Percentiles rank a stretch among this genome's conserved stretches.
Conservation (phyloP, 257 asterid genomes). For the Coffea canephora region DNA sequence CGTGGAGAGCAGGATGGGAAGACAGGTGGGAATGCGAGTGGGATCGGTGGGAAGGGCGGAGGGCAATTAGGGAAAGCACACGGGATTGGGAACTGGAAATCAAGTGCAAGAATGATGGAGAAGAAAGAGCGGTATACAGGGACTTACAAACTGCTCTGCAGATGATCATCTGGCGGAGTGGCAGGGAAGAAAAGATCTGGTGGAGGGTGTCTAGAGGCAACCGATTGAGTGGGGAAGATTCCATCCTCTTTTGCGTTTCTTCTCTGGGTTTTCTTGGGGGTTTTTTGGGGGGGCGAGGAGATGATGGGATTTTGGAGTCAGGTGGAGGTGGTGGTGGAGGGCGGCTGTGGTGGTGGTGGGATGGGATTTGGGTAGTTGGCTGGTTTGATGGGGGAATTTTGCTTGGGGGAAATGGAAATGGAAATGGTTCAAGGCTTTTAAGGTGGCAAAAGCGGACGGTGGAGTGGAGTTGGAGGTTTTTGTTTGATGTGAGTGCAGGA, state of each 20-base stretch:
- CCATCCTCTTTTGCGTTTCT: conserved; percentile 37
- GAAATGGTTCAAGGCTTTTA: too few species aligned
- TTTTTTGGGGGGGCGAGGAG: background rate
- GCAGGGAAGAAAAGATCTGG: conserved; percentile 73
- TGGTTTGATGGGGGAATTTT: too few species aligned
- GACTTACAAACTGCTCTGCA: conserved; percentile 70
- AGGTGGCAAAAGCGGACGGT: too few species aligned
- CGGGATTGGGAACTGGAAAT: conserved; percentile 47
- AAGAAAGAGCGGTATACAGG: conserved; percentile 54
- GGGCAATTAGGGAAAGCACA: conserved; percentile 58
- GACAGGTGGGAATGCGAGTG: conserved; percentile 38
- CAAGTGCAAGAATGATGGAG: conserved; percentile 69
- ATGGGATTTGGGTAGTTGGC: too few species aligned
- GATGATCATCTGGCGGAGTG: conserved; percentile 69
- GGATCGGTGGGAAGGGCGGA: conserved; percentile 61
- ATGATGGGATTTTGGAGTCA: background rate
- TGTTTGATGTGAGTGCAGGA: too few species aligned
- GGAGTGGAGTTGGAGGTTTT: too few species aligned
- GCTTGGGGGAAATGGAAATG: too few species aligned
- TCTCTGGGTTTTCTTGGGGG: background rate
- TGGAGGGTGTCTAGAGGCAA: conserved; percentile 82
- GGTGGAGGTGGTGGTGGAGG: background rate
- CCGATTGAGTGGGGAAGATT: conserved; percentile 66
- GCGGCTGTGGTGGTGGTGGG: too few species aligned
- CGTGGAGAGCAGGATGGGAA: conserved; percentile 43